Evolutionary conservation across 495 filamentous ascomycete genomes (phyloP).

Genomic region (Aspergillus ellipticus): DNA sequence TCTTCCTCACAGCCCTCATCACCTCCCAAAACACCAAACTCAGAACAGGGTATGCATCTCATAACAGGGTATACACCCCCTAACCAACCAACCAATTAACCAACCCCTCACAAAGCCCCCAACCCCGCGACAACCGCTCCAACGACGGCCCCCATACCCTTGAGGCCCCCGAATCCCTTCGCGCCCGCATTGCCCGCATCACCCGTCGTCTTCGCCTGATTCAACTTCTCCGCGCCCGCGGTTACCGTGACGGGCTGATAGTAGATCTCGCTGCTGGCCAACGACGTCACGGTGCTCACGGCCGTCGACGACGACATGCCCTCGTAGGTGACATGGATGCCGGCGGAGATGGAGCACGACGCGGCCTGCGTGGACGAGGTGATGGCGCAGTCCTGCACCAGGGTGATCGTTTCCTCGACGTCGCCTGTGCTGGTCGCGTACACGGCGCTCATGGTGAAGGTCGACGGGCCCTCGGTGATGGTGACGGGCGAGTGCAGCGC

Average conservation of each 20-base stretch:
- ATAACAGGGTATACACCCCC: too few relatives aligned
- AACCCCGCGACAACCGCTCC: too few relatives aligned
- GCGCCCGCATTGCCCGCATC: neutral
- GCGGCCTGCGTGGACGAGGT: slow-evolving; percentile 12
- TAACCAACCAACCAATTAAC: too few relatives aligned
- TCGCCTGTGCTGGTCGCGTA: slow-evolving; percentile 9
- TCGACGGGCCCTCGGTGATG: slow-evolving; percentile 18
- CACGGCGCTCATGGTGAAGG: slow-evolving; percentile 12
- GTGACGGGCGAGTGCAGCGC: slow-evolving; percentile 2
- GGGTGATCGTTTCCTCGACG: slow-evolving; percentile 2
- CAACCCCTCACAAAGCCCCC: too few relatives aligned
- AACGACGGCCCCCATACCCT: too few relatives aligned
- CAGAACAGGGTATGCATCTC: too few relatives aligned
- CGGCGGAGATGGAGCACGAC: slow-evolving; percentile 9
- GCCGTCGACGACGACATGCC: neutral
- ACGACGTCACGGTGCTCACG: slow-evolving; percentile 1
- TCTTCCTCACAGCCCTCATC: too few relatives aligned
- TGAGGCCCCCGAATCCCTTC: neutral
- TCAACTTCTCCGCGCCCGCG: slow-evolving; percentile 27
- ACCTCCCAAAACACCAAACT: too few relatives aligned
- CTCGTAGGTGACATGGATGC: neutral
- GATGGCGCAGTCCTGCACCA: slow-evolving; percentile 16
- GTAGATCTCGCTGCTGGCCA: slow-evolving; percentile 2
- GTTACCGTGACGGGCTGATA: slow-evolving; percentile 28
- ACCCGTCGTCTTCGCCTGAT: neutral